Conservation (phyloP, 306 rosid genomes). For the Styphnolobium japonicum region DNA sequence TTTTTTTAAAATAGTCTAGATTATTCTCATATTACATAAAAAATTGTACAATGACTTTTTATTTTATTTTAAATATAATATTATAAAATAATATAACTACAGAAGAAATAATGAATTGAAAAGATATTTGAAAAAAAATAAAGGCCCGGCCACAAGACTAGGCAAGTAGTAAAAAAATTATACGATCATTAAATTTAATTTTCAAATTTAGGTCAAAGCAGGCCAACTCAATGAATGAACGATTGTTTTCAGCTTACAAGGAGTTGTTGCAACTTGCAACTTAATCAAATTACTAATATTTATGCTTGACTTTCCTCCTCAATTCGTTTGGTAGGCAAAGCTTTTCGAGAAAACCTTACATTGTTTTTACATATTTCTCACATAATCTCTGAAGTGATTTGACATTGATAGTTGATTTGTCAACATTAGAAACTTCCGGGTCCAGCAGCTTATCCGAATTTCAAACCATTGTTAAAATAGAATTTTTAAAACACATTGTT, state of each 20-base stretch:
- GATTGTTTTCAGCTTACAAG: constrained; percentile 32
- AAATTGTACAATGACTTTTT: too few relatives aligned
- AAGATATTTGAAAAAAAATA: too few relatives aligned
- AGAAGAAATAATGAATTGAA: too few relatives aligned
- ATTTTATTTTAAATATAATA: too few relatives aligned
- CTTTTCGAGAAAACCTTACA: constrained; percentile 11
- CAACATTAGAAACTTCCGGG: constrained; percentile 40
- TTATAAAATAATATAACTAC: too few relatives aligned
- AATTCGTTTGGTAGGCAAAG: constrained; percentile 29
- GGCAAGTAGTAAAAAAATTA: too few relatives aligned
- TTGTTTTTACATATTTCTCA: constrained; percentile 30
- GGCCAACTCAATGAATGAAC: constrained; percentile 35
- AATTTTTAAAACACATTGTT: background rate
- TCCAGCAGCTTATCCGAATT: constrained; percentile 32
- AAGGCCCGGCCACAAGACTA: too few relatives aligned
- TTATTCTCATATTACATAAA: too few relatives aligned
- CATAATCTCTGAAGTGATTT: constrained; percentile 44
- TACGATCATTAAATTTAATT: too few relatives aligned
- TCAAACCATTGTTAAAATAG: constrained; percentile 20
- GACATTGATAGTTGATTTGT: constrained; percentile 41
- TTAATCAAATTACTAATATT: constrained; percentile 33
- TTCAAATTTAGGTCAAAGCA: constrained; percentile 45
- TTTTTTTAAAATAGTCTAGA: too few relatives aligned
- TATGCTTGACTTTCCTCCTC: constrained; percentile 51
- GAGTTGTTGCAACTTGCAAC: constrained; percentile 44